Evolutionary conservation across 1,284 basidiomycete species (phyloP), one percentile per base, ranked within the genome.

Genomic region (Pseudozyma tsukubaensis): DNA sequence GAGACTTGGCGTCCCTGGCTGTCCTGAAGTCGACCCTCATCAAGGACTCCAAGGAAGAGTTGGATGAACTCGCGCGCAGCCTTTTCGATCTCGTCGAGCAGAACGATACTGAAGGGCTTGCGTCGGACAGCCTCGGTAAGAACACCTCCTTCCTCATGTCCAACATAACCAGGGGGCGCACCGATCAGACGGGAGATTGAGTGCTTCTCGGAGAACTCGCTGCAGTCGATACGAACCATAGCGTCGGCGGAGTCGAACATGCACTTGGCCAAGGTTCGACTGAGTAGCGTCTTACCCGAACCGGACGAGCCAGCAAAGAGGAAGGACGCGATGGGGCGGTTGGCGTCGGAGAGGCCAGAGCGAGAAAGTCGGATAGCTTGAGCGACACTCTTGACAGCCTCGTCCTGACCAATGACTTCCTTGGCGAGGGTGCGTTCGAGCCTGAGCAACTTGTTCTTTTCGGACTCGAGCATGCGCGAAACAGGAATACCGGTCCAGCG

Each of bases 61-160:
- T 96, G 87, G 84, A 97, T 94, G 79, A 97, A 97, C 21, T 94
- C 94, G 35, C 93, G 89, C 85, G 96, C 93, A 8, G 94, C 94
- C 36, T 96, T 89, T 70, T 84, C 83, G 42, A 84, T 81, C 74
- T 84, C 83, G 60, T 84, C 83, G 47, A 86, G 76, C 45, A 86
- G 76, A 2, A 86, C 79, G 24, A 81, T 79, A 53, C 78, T 80
- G 71, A 82, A 83, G 8, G 83, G 82, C 45, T 80, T 83, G 45
- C 85, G 75, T 29, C 84, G 77, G 19, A 85, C 80, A n/a, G 77
- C 81, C 50, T 86, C 86, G 48, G 88, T 88, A 18, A 89, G 83
- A 66, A 87, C 73, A 85, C 94, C 94, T 10, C 92, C 93, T 85
- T 96, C 93, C 86, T 71, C 93, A 88, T 91, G 93, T 2, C 95